Evolutionary conservation across 495 filamentous ascomycete species (phyloP), one percentile per base, ranked within the genome.

Genomic region (Aspergillus conjunctus): DNA sequence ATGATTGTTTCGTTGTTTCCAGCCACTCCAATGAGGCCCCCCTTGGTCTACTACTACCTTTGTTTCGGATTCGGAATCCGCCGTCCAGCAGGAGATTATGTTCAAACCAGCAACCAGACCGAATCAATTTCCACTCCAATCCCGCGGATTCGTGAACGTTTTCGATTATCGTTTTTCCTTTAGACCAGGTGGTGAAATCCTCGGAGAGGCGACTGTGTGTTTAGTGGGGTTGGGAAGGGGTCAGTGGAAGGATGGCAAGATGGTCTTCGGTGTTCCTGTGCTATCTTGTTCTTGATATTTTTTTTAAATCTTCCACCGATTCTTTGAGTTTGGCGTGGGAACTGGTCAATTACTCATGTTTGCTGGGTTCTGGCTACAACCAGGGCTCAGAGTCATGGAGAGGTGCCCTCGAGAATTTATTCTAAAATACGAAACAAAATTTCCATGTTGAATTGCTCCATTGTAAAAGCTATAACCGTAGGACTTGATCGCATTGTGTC

Each of bases 331-430:
- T 69, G 61, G 46, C 54, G 65, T 68, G 76, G 67, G 71, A 57
- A 64, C 72, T 78, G 76, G 76, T 80, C 76, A 80, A 80, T 74
- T 67, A 65, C 60, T 69, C 63, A 63, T 54, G 43, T 60, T 51
- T 57, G 20, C 21, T 50, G 45, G 54, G 59, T 51, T 45, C 63
- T 54, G 30, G 61, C 61, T 64, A 63, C 52, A 58, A 61, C 52
- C 54, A 39, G 53, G 54, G 45, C 60, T 55, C 34, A 58, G 69
- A 70, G 71, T 69, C 64, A 70, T 80, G 77, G 73, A 77, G 73
- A 74, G 74, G 77, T 77, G 33, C 51, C 46, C 43, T 66, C 66
- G 68, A 75, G 65, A 68, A 68, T 76, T 78, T 75, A 73, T 67
- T 63, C 39, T 45, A 53, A 63, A 67, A 70, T 62, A 68, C 66